Conservation (phyloP, 108 stramenopile genomes). For the Cylindrotheca fusiformis region DNA sequence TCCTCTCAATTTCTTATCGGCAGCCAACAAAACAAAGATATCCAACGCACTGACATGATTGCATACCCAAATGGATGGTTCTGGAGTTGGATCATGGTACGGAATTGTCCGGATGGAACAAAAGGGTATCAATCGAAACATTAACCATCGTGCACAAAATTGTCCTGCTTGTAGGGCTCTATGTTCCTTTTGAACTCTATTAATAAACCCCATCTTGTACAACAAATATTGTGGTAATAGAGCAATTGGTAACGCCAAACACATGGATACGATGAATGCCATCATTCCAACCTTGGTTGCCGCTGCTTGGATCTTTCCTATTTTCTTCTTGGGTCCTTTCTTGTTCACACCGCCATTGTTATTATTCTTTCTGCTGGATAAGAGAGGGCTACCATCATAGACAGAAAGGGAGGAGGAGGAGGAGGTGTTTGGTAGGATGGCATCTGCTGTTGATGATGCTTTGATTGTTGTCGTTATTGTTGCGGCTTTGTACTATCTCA, state of each 20-base stretch:
- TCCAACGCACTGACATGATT: conserved; percentile 82
- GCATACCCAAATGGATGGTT: conserved; percentile 83
- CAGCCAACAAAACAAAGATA: conserved; percentile 73
- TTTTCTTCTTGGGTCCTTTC: too few relatives aligned
- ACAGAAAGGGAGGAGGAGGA: too few relatives aligned
- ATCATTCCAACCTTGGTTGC: conserved; percentile 52
- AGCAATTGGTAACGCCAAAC: conserved; percentile 72
- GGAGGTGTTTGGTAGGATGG: too few relatives aligned
- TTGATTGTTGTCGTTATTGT: too few relatives aligned
- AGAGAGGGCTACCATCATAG: too few relatives aligned
- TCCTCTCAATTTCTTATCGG: conserved; percentile 59
- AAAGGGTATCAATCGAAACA: conserved; percentile 84
- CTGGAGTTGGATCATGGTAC: conserved; percentile 27
- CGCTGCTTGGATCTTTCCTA: conserved; percentile 5
- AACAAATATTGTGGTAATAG: conserved; percentile 61
- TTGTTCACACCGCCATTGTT: too few relatives aligned
- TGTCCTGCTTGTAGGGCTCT: conserved; percentile 52
- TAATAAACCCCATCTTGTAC: conserved; percentile 27
- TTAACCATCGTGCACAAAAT: conserved; percentile 79
- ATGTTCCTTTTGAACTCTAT: conserved; percentile 31
- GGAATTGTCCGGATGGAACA: conserved; percentile 41
- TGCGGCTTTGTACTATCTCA: too few relatives aligned
- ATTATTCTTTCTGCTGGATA: too few relatives aligned
- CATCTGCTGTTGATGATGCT: too few relatives aligned
- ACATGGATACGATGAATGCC: conserved; percentile 69